Conservation (phyloP, 495 filamentous ascomycete species). For the Penicillium silybi region DNA sequence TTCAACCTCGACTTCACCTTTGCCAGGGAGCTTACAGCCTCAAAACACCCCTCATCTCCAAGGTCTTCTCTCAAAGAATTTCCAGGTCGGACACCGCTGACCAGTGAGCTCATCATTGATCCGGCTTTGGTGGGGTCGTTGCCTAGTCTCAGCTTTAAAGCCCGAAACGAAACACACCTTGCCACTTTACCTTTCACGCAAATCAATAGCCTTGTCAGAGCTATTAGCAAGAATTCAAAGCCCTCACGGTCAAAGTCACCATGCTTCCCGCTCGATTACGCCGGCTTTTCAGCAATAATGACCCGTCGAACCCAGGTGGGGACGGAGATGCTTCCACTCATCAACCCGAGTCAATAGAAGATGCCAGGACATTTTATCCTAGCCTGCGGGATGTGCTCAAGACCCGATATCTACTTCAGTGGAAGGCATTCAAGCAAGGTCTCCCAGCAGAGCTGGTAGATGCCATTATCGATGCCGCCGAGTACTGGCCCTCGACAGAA, state of each 20-base stretch:
- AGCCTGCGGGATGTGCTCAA: constrained; percentile 33
- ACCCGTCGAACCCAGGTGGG: neutral
- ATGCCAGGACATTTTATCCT: constrained; percentile 19
- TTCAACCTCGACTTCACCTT: neutral
- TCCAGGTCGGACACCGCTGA: neutral
- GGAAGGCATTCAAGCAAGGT: constrained; percentile 31
- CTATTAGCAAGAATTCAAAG: neutral
- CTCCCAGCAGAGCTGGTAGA: constrained; percentile 66
- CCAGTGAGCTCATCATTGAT: neutral
- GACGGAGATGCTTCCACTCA: neutral
- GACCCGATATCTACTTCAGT: constrained; percentile 32
- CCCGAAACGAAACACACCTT: neutral
- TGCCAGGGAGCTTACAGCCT: neutral
- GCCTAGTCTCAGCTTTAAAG: neutral
- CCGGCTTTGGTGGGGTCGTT: neutral
- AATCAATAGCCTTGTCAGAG: neutral
- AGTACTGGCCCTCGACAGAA: constrained; percentile 61
- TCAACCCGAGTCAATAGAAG: neutral
- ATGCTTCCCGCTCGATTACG: neutral
- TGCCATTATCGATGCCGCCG: constrained; percentile 61
- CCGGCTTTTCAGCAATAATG: neutral
- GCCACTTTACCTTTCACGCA: neutral
- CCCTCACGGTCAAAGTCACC: neutral
- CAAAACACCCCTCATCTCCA: neutral
- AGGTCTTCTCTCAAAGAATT: neutral